These are phyloP conservation scores for Sclerotinia nivalis DNA, from an alignment of 2,329 filamentous ascomycete genomes.

Conservation along the genomic window DNA sequence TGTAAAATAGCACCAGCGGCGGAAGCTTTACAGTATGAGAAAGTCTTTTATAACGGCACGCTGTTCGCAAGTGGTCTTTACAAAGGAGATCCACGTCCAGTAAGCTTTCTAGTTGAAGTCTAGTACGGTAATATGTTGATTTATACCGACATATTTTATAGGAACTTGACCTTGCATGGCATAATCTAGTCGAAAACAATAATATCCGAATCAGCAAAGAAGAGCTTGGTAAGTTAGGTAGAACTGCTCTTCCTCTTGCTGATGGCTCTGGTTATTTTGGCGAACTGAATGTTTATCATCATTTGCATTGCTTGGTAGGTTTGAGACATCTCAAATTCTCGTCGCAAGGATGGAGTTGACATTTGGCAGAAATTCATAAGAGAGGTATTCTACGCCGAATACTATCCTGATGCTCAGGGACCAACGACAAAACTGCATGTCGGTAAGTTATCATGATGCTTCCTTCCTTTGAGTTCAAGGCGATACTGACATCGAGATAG, in stretches of 20 bases:
- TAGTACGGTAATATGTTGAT: not conserved
- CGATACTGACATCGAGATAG: not conserved
- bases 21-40: conserved; percentile 13
- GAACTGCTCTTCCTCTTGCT: not conserved
- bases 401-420: conserved; percentile 15
- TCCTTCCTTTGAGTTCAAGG: not conserved
- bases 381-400: conserved; percentile 14
- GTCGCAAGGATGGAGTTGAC: not conserved
- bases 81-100: conserved; percentile 14
- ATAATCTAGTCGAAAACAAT: conserved; percentile 6
- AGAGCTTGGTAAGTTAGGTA: not conserved
- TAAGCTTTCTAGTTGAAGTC: not conserved
- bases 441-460: not conserved
- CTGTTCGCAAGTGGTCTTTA: not conserved
- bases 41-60: conserved; percentile 13
- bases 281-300: conserved; percentile 14
- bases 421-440: conserved; percentile 17
- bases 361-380: conserved; percentile 17
- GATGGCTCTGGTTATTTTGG: conserved; percentile 19
- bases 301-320: conserved; percentile 18
- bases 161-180: conserved; percentile 15
- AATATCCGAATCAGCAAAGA: conserved; percentile 12
- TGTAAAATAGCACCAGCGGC: not conserved
- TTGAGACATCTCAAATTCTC: not conserved
- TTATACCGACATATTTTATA: not conserved